Conservation (phyloP, 176 grass and related monocot species). For the Otatea glauca region DNA sequence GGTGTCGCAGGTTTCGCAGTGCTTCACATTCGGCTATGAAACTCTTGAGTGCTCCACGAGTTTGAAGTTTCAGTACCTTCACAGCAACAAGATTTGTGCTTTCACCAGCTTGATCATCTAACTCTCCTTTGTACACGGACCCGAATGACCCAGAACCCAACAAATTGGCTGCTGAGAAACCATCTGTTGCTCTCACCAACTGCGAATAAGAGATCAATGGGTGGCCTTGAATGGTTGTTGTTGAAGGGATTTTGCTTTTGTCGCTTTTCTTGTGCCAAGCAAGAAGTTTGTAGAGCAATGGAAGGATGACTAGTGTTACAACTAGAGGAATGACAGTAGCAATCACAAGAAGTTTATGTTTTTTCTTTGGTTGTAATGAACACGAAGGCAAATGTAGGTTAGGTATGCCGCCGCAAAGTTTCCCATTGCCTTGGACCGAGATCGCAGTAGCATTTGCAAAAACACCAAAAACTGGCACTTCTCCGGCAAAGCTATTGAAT, state of each 20-base stretch:
- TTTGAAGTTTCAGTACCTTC: constrained; percentile 41
- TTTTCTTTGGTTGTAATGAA: no score
- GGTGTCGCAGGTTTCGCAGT: constrained; percentile 23
- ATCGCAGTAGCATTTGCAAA: no score
- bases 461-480: no score
- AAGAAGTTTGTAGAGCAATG: no score
- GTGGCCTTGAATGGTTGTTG: background rate
- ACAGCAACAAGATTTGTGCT: constrained; percentile 22
- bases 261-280: background rate
- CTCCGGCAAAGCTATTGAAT: no score
- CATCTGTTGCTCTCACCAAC: constrained; percentile 27
- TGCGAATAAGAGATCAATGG: constrained; percentile 1
- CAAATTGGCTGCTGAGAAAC: background rate
- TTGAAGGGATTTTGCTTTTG: background rate
- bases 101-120: background rate
- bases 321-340: no score
- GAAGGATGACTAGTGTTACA: no score
- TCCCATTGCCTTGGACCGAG: no score
- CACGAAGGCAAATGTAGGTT: no score
- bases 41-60: constrained; percentile 11
- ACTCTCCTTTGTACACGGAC: constrained; percentile 28
- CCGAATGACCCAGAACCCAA: constrained; percentile 35
- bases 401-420: no score
- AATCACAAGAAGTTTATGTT: no score
- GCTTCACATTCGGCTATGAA: constrained; percentile 45